Conservation (phyloP, 2,329 filamentous ascomycete species). For the Aspergillus fijiensis region DNA sequence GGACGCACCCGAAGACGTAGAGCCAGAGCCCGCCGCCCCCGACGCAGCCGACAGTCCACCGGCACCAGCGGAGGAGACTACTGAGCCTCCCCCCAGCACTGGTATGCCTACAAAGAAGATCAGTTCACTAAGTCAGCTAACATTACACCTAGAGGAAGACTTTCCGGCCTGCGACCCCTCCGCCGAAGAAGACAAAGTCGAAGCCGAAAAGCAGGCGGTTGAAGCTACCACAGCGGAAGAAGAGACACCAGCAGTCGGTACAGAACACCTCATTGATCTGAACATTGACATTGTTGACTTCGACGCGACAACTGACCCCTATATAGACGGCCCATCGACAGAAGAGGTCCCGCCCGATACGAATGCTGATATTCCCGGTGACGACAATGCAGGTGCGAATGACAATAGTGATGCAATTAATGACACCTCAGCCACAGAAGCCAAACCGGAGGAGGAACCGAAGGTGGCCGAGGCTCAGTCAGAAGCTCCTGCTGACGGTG, state of each 20-base stretch:
- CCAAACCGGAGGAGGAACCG: slow-evolving; percentile 6
- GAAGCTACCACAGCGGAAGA: slow-evolving; percentile 32
- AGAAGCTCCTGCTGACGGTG: slow-evolving; percentile 1
- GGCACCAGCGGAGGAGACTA: slow-evolving; percentile 9
- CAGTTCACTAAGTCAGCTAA: slow-evolving; percentile 15
- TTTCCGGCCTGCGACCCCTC: slow-evolving; percentile 35
- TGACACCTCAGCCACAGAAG: slow-evolving; percentile 11
- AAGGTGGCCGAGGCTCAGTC: slow-evolving; percentile 14
- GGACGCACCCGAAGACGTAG: slow-evolving; percentile 13
- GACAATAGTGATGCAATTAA: slow-evolving; percentile 6
- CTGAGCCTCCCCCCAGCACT: slow-evolving; percentile 21
- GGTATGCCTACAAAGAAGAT: slow-evolving; percentile 21
- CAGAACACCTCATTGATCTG: slow-evolving; percentile 9
- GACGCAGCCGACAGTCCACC: not conserved
- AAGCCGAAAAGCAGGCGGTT: slow-evolving; percentile 33
- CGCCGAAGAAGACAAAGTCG: slow-evolving; percentile 31
- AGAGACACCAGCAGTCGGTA: slow-evolving; percentile 13
- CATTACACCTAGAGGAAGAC: slow-evolving; percentile 29
- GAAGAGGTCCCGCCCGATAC: slow-evolving; percentile 3
- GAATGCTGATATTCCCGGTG: slow-evolving; percentile 5
- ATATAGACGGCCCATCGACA: not conserved
- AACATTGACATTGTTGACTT: slow-evolving; percentile 7
- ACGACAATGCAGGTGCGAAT: slow-evolving; percentile 6
- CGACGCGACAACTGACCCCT: slow-evolving; percentile 12
- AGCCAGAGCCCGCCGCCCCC: slow-evolving; percentile 10